Percentiles rank a stretch among this genome's conserved stretches.
Evolutionary conservation across 2,329 filamentous ascomycete species (phyloP).

Genomic region (Xylariaceae sp.): DNA sequence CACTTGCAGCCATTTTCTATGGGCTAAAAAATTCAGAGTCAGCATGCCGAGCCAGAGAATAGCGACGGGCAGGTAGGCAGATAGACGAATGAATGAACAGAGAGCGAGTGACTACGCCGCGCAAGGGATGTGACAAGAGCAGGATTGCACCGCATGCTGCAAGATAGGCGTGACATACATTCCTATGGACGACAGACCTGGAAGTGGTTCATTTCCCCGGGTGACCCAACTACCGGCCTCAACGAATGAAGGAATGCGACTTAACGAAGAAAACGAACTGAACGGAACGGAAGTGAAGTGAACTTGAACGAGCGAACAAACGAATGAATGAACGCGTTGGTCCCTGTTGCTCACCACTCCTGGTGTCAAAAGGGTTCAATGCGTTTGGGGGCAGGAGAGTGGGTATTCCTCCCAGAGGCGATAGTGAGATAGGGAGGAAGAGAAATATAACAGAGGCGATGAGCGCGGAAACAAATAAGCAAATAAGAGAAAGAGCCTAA

Average conservation of each 20-base stretch:
- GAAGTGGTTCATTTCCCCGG: conserved; percentile 28
- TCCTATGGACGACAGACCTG: conserved; percentile 27
- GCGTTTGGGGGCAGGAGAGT: conserved; percentile 8
- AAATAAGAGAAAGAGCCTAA: conserved; percentile 7
- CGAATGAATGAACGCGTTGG: neutral
- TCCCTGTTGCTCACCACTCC: conserved; percentile 13
- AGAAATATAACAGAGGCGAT: conserved; percentile 2
- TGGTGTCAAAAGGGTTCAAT: conserved; percentile 2
- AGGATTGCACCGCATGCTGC: conserved; percentile 32
- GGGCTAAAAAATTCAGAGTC: conserved; percentile 24
- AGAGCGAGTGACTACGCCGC: neutral
- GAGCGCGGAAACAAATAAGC: conserved; percentile 7
- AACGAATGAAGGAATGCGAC: neutral
- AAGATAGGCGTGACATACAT: conserved; percentile 31
- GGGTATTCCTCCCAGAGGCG: conserved; percentile 11
- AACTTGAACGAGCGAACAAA: neutral
- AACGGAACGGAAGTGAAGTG: neutral
- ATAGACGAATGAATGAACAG: too few species aligned
- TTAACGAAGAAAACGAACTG: neutral
- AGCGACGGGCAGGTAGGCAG: neutral
- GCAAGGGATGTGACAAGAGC: neutral
- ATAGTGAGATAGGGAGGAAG: neutral
- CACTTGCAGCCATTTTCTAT: conserved; percentile 32
- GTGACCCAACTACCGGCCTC: conserved; percentile 7
- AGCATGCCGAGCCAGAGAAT: conserved; percentile 18